phyloP scores from a whole-genome alignment of 2,329 filamentous ascomycete genomes.

The Aspergillus ustus region DNA sequence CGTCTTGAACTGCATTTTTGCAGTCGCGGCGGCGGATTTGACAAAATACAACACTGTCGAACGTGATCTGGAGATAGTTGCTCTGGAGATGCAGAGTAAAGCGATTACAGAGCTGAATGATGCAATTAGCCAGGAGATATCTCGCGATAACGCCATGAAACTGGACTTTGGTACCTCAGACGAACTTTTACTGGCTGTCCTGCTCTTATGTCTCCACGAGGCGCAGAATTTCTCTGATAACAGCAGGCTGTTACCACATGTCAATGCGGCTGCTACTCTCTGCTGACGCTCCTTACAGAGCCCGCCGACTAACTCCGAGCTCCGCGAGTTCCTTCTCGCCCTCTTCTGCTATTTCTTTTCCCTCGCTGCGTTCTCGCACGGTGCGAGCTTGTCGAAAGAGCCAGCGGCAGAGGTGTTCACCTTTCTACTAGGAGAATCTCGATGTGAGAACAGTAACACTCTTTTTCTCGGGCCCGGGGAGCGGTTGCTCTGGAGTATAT shows the following conservation, averaged over 20 bases:
- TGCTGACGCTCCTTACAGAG: neutral
- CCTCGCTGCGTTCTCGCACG: neutral
- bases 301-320: neutral
- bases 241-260: neutral
- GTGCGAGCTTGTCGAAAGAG: neutral
- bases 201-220: conserved; percentile 1
- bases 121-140: neutral
- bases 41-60: neutral
- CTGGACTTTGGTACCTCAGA: neutral
- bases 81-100: neutral
- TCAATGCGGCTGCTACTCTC: neutral
- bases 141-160: neutral
- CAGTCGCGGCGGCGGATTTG: neutral
- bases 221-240: conserved; percentile 3
- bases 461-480: neutral
- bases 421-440: neutral
- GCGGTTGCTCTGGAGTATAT: neutral
- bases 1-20: neutral
- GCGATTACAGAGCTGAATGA: neutral
- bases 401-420: neutral
- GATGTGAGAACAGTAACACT: neutral
- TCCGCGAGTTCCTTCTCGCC: neutral
- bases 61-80: neutral
- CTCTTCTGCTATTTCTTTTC: conserved; percentile 1
- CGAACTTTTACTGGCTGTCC: neutral